Percentiles rank a stretch among this genome's conserved stretches.
phyloP scores from a whole-genome alignment of 2,329 filamentous ascomycete genomes.

The Neonectria neomacrospora region DNA sequence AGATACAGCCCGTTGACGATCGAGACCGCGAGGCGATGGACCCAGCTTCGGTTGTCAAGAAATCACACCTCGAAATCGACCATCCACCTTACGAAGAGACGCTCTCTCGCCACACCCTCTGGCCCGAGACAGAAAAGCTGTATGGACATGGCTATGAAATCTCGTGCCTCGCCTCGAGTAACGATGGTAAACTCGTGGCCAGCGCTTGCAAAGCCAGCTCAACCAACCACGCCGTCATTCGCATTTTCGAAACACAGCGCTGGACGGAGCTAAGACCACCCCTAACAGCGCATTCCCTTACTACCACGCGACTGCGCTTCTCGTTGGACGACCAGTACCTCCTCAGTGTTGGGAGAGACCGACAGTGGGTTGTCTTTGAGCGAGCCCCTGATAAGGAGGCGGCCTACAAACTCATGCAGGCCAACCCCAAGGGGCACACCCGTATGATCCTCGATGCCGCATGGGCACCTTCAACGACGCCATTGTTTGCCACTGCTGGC shows the following conservation, averaged over 20 bases:
- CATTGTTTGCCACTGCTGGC: slow-evolving; percentile 85
- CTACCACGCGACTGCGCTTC: slow-evolving; percentile 85
- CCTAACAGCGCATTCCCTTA: slow-evolving; percentile 86
- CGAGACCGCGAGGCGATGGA: slow-evolving; percentile 66
- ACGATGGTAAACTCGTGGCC: slow-evolving; percentile 80
- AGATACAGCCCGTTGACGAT: slow-evolving; percentile 56
- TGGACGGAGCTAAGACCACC: slow-evolving; percentile 92
- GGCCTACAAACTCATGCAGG: slow-evolving; percentile 68
- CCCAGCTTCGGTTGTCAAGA: slow-evolving; percentile 65
- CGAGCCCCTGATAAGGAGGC: slow-evolving; percentile 53
- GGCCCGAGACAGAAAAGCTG: slow-evolving; percentile 95
- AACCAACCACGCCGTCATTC: slow-evolving; percentile 92
- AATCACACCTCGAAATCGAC: slow-evolving; percentile 71
- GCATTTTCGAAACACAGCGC: slow-evolving; percentile 84
- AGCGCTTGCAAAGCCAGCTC: slow-evolving; percentile 95
- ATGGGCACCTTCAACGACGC: slow-evolving; percentile 74
- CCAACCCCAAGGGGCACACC: slow-evolving; percentile 86
- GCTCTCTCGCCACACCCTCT: slow-evolving; percentile 88
- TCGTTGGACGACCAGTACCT: slow-evolving; percentile 78
- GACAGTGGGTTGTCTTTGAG: slow-evolving; percentile 88
- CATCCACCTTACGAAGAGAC: slow-evolving; percentile 91
- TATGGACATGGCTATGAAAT: slow-evolving; percentile 99
- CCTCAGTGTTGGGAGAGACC: slow-evolving; percentile 89
- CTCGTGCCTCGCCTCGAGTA: slow-evolving; percentile 82
- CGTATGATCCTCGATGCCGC: slow-evolving; percentile 92